Evolutionary conservation across 257 asterid genomes (phyloP), one percentile per base, ranked within the genome.

Genomic region (Gynochthodes officinalis): DNA sequence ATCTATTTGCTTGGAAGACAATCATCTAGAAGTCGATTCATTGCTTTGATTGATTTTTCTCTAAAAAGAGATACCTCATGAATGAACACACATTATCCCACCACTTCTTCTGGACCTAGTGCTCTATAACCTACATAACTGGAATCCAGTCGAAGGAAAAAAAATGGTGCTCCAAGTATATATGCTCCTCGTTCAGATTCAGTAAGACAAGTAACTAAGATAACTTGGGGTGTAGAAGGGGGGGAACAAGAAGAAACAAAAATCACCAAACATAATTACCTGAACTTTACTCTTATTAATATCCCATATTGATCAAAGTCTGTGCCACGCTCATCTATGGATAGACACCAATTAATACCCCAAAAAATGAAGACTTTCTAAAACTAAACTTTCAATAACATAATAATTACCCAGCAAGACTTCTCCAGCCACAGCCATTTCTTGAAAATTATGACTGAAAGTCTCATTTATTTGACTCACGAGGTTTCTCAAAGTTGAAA

Each of bases 341-440:
- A 83, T 60, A 75, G 49, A 57, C 43, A 71, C 64, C 52, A 55
- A 77, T 59, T 53, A 75, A 69, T 74, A 80, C 40, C 73, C 66
- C 67, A 40, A 77, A 64, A 35, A 53, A 11, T 30, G 35, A 59
- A 70, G 60, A 9, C 39, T 32, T 33, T 67, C 64, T 65, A 46
- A 58, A 76, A 77, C n/a, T 27, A 74, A 75, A 65, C 39, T 28
- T 53, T 40, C 1, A 48, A 50, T 60, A 70, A 53, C 44, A 72
- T 25, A 73, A 74, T 37, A 52, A 53, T 60, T 82, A 92, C 98
- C 98, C 70, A 94, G 78, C 67, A 92, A 88, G 57, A 94, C 99
- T 81, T 94, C 97, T 78, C 99, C 97, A 28, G 99, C 97, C 48
- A 94, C 99, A 69, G 99, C 99, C 99, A 94, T 94, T 84, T 94